These are phyloP conservation scores for Evernia prunastri DNA, from an alignment of 495 filamentous ascomycete species.

Conservation along the genomic window DNA sequence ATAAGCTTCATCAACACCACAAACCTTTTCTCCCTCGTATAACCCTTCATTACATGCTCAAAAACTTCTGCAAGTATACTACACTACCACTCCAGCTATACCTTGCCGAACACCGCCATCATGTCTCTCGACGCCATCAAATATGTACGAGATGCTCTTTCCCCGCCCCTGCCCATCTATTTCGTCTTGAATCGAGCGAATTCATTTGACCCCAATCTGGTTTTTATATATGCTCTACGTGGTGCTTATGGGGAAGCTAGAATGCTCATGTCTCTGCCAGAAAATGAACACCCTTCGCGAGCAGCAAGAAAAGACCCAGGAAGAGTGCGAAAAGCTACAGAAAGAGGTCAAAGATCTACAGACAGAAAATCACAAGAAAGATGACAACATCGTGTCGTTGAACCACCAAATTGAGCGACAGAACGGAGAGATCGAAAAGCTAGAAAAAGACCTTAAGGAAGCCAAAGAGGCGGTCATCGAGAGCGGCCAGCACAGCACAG, in stretches of 20 bases:
- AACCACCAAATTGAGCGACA: constrained; percentile 83
- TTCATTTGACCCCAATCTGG: not conserved
- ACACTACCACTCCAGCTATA: not conserved
- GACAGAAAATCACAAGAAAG: constrained; percentile 91
- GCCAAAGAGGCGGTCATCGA: constrained; percentile 71
- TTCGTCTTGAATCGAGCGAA: not conserved
- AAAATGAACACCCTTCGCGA: constrained; percentile 89
- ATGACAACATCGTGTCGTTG: constrained; percentile 95
- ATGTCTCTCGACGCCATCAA: constrained; percentile 28
- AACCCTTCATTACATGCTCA: not conserved
- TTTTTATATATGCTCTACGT: not conserved
- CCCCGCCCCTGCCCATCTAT: not conserved
- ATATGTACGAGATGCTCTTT: constrained; percentile 29
- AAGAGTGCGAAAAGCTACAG: constrained; percentile 80
- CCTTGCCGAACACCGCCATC: constrained; percentile 7
- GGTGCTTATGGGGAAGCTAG: not conserved
- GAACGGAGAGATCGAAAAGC: constrained; percentile 86
- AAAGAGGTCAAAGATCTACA: constrained; percentile 80
- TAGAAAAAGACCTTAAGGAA: constrained; percentile 68
- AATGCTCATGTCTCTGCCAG: constrained; percentile 40
- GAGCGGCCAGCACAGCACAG: constrained; percentile 65
- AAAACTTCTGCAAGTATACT: not conserved
- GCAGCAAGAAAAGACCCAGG: constrained; percentile 76
- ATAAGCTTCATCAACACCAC: constrained; percentile 29
- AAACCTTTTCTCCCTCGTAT: not conserved